Base-by-base conservation (phyloP, 192 early-diverging fungal species). In the Coemansia sp. region DNA sequence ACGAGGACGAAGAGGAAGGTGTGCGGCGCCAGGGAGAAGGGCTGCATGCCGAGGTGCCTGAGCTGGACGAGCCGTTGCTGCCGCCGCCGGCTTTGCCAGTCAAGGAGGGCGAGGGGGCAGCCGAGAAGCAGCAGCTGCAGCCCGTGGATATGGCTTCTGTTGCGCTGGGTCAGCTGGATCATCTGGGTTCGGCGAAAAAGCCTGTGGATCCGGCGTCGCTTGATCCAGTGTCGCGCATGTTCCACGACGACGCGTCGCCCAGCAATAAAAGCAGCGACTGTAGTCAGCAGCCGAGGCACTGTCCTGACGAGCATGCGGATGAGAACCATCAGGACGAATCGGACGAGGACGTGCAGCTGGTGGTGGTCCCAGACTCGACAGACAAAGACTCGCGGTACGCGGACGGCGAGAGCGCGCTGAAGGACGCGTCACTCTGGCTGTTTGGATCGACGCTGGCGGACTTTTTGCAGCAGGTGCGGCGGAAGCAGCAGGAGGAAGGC, bases 351-450 rank as follows among this genome's bases (percentile, higher is more conserved):
- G 30, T 28, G 34, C 35, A 29, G 16, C 19, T 20, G 1, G 39
- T 25, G 34, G 25, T 36, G 24, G 19, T 35, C 9, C n/a, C 19
- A 0, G 55, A n/a, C 34, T 6, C 56, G 8, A 3, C 10, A 27
- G 19, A 39, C 18, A 13, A 14, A 16, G 14, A 27, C 6, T 32
- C 50, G 22, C 29, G 28, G 16, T 29, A 64, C 23, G 73, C 25
- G 32, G 32, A 34, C 9, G 9, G 32, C 32, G 39, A 42, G 8
- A 16, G 11, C 6, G 68, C 81, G 50, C 61, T 81, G 28, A 34
- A 54, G 8, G 79, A 81, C 16, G 71, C 78, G 2, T 78, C 84
- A 5, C 60, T 85, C 18, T 85, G 82, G 83, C 72, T 86, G 34
- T 86, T 85, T 62, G 83, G 83, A 1, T 54, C 77, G 1, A 64